phyloP scores from a whole-genome alignment of 768 basidiomycete genomes.

The Suillus weaverae region DNA sequence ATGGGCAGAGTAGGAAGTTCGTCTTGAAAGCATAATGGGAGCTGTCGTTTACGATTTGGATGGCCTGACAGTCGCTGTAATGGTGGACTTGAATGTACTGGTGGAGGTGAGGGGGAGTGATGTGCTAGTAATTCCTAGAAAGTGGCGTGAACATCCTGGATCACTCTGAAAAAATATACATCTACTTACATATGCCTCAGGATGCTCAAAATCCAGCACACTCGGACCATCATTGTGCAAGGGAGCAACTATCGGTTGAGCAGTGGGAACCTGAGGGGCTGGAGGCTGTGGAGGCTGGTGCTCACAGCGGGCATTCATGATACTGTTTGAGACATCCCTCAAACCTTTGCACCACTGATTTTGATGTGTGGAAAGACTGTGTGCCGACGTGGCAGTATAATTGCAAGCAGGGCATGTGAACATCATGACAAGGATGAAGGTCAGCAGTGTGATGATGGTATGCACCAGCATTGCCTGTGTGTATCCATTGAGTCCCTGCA shows the following conservation, averaged over 20 bases:
- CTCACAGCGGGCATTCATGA: neutral
- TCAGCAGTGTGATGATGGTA: neutral
- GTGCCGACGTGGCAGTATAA: neutral
- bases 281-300: neutral
- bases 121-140: neutral
- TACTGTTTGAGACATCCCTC: neutral
- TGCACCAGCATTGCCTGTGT: neutral
- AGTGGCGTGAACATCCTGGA: neutral
- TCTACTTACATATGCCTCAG: neutral
- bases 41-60: neutral
- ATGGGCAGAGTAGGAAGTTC: slow-evolving; percentile 1
- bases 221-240: neutral
- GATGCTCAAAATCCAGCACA: neutral
- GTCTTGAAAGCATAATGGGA: neutral
- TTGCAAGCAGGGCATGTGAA: neutral
- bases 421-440: neutral
- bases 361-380: neutral
- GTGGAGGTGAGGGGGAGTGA: neutral
- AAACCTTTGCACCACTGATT: neutral
- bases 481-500: neutral
- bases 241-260: neutral
- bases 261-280: neutral
- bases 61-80: neutral
- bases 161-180: neutral
- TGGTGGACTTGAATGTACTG: neutral